A percentile compares a stretch with the other conserved stretches of the same genome.
Conservation (phyloP, 2,329 filamentous ascomycete species). For the Botrytis elliptica region DNA sequence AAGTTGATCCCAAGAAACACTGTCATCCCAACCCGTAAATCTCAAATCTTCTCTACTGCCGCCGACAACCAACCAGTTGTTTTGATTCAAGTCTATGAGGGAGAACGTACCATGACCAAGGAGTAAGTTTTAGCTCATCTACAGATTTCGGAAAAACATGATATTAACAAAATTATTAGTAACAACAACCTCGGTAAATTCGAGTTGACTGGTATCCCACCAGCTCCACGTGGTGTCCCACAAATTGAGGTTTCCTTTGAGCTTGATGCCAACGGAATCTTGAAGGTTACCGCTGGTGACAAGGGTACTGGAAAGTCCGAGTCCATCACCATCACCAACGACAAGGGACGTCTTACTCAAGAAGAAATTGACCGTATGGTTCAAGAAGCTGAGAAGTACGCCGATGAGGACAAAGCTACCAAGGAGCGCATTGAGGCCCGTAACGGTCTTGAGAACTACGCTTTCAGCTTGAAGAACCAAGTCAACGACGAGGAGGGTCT, state of each 20-base stretch:
- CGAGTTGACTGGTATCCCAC: conserved; percentile 92
- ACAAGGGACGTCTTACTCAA: conserved; percentile 94
- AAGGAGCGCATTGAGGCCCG: conserved; percentile 95
- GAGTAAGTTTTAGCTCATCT: neutral
- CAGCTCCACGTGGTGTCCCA: conserved; percentile 91
- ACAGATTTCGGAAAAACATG: neutral
- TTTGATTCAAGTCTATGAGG: conserved; percentile 92
- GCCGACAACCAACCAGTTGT: conserved; percentile 96
- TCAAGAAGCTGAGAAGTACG: conserved; percentile 95
- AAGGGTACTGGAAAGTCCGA: conserved; percentile 98
- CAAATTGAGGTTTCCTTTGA: conserved; percentile 99
- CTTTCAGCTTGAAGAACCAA: conserved; percentile 99
- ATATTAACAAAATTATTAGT: conserved; percentile 47
- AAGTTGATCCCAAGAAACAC: conserved; percentile 95
- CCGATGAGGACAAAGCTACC: conserved; percentile 98
- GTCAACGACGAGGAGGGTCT: conserved; percentile 95
- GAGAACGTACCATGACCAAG: conserved; percentile 84
- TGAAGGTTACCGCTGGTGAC: conserved; percentile 93
- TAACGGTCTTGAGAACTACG: conserved; percentile 98
- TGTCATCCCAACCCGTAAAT: conserved; percentile 92
- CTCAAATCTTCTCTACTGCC: conserved; percentile 95
- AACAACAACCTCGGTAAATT: conserved; percentile 99
- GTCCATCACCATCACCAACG: conserved; percentile 98
- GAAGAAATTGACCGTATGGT: conserved; percentile 99
- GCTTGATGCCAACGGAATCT: conserved; percentile 96